These are phyloP conservation scores for Penicillium sp. DNA, from an alignment of 2,329 filamentous ascomycete genomes.

Conservation along the genomic window DNA sequence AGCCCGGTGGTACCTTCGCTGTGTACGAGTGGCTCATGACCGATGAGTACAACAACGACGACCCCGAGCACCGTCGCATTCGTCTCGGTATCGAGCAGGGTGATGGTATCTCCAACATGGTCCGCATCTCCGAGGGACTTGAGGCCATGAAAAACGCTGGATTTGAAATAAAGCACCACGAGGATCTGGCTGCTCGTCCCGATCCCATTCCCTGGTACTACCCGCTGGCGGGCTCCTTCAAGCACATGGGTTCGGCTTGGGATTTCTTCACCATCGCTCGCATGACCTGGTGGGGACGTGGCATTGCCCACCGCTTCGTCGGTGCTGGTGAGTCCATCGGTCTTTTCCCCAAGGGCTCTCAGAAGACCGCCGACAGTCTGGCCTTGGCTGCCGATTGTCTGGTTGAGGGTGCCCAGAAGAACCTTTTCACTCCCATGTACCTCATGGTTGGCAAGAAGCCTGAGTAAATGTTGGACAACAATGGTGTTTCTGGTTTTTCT, in stretches of 20 bases:
- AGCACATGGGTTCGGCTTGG: constrained; percentile 74
- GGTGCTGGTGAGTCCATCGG: constrained; percentile 72
- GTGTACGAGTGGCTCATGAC: constrained; percentile 99
- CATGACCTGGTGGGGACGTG: constrained; percentile 83
- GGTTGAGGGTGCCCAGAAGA: constrained; percentile 79
- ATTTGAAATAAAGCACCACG: constrained; percentile 77
- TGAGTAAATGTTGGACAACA: constrained; percentile 30
- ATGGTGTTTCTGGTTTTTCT: constrained; percentile 2
- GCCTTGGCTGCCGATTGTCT: constrained; percentile 78
- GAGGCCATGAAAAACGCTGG: constrained; percentile 82
- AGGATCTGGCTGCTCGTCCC: constrained; percentile 77
- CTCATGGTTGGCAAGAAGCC: constrained; percentile 93
- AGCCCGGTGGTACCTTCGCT: constrained; percentile 92
- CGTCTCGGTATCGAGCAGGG: constrained; percentile 93
- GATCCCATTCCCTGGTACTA: constrained; percentile 90
- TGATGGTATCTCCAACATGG: constrained; percentile 97
- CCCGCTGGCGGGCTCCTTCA: constrained; percentile 80
- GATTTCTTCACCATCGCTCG: constrained; percentile 81
- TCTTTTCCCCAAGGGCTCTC: constrained; percentile 76
- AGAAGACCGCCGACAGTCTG: constrained; percentile 92
- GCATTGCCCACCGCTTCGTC: constrained; percentile 71
- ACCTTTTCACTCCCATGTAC: constrained; percentile 99
- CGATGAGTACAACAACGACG: constrained; percentile 85
- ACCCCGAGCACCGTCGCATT: constrained; percentile 82
- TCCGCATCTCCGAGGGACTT: constrained; percentile 76